Percentiles rank a stretch among this genome's conserved stretches.
phyloP scores from a whole-genome alignment of 164 flowering plant genomes.

The Annona squamosa region DNA sequence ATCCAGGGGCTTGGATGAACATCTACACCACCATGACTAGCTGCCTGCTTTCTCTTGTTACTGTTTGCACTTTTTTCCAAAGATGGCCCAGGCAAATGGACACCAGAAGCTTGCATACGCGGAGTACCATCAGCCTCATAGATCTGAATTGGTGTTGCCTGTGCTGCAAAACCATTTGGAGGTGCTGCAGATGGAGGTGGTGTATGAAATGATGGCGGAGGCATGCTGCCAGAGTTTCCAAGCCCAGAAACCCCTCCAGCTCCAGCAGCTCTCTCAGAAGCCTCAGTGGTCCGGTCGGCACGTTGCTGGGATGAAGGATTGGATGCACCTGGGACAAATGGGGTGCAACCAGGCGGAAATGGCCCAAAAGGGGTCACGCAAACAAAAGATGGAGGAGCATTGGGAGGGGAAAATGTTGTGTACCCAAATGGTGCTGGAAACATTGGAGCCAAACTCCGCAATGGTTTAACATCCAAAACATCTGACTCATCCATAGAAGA shows the following conservation, averaged over 20 bases:
- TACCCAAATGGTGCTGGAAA: slow-evolving; percentile 39
- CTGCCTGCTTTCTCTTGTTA: slow-evolving; percentile 11
- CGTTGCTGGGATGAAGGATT: slow-evolving; percentile 19
- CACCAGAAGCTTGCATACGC: background rate
- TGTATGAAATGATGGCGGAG: slow-evolving; percentile 19
- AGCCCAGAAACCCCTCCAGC: slow-evolving; percentile 14
- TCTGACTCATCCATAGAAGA: slow-evolving; percentile 36
- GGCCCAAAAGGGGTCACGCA: slow-evolving; percentile 51
- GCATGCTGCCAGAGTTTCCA: slow-evolving; percentile 2
- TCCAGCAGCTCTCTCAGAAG: slow-evolving; percentile 8
- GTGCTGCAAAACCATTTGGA: slow-evolving; percentile 24
- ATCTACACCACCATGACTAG: slow-evolving; percentile 1
- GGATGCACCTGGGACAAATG: slow-evolving; percentile 23
- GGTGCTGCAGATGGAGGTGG: slow-evolving; percentile 16
- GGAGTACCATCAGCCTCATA: background rate
- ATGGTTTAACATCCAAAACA: slow-evolving; percentile 67
- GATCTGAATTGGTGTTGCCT: slow-evolving; percentile 10
- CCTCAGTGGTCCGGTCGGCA: slow-evolving; percentile 21
- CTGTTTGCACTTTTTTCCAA: background rate
- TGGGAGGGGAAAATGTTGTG: slow-evolving; percentile 18
- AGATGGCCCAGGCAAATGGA: background rate
- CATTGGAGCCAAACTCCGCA: slow-evolving; percentile 55
- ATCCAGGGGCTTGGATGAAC: slow-evolving; percentile 8
- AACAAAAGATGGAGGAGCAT: slow-evolving; percentile 41
- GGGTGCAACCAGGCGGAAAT: slow-evolving; percentile 42